Base-by-base conservation (phyloP, 371 early-diverging fungal genomes). In the Apophysomyces elegans region DNA sequence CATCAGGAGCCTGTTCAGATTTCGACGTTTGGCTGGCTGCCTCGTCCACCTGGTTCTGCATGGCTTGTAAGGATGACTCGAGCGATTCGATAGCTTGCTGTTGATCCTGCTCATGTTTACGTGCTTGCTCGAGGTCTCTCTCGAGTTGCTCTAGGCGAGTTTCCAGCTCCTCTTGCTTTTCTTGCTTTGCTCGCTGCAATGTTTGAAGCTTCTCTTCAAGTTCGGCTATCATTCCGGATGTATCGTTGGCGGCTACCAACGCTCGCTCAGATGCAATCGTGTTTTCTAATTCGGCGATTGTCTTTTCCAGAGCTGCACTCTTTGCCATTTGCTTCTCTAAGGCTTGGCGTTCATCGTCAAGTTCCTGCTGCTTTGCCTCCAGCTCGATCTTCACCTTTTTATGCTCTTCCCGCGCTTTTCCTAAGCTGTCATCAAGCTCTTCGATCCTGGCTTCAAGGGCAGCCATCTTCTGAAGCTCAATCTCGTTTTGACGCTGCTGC, bases 191-290 rank as follows among this genome's bases (percentile, higher is more conserved):
- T 56, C 65, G 37, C 18, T 73, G 65, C 16, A 73, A 37, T 12
- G 32, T 13, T 37, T 59, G 18, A 2, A 75, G 36, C 56, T 70
- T 69, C 2, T 62, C 64, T 44, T 72, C 70, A 9, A 78, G 38
- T 16, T 72, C 68, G 5, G 69, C 58, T 5, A 78, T 67, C 67
- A 75, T 67, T 5, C 74, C 76, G 1, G 74, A 66, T 0, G 67
- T 58, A 37, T 78, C 75, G 12, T 71, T 57, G 9, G 61, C 32
- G 4, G 72, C 67, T 0, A 50, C 62, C 18, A 73, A 47, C 2
- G 63, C 50, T n/a, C 74, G 74, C 16, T 79, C 71, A 6, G 62
- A 63, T 38, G 70, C 66, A 9, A 75, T 61, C 1, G 61, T 56
- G 3, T 16, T 44, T 50, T 67, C 66, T 37, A 71, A 18, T 44